Evolutionary conservation across 2,329 filamentous ascomycete species (phyloP).

Genomic region (Colletotrichum shisoi): DNA sequence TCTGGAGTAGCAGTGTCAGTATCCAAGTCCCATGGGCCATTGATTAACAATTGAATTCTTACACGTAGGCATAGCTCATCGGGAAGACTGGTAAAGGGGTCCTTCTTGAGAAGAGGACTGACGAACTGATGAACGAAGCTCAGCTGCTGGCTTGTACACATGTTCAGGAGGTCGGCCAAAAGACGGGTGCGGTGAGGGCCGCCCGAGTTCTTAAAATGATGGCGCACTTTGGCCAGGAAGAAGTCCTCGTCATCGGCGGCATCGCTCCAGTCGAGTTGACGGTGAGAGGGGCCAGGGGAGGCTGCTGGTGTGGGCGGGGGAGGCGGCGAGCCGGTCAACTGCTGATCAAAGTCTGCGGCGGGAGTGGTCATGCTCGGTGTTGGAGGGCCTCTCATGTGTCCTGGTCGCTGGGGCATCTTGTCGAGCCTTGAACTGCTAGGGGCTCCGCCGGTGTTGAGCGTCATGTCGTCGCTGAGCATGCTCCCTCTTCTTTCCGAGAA

Average conservation of each 20-base stretch:
- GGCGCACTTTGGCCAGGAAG: conserved; percentile 79
- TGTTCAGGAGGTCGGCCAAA: conserved; percentile 85
- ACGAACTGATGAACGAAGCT: conserved; percentile 98
- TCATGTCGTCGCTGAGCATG: conserved; percentile 64
- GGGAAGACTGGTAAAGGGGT: conserved; percentile 90
- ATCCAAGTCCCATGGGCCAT: neutral
- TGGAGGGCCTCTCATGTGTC: conserved; percentile 64
- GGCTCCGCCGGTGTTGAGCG: conserved; percentile 59
- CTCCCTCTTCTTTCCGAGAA: conserved; percentile 70
- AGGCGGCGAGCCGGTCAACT: conserved; percentile 67
- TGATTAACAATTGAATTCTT: conserved; percentile 47
- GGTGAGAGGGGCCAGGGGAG: conserved; percentile 68
- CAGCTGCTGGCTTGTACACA: conserved; percentile 93
- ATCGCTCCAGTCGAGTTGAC: conserved; percentile 76
- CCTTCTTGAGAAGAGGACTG: conserved; percentile 91
- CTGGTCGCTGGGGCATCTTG: conserved; percentile 61
- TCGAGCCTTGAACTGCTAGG: conserved; percentile 59
- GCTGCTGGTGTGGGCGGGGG: conserved; percentile 72
- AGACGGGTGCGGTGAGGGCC: conserved; percentile 80
- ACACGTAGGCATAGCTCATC: conserved; percentile 92
- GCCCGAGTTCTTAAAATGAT: conserved; percentile 80
- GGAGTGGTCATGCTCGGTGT: conserved; percentile 73
- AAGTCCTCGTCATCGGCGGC: conserved; percentile 83
- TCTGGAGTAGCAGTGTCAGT: conserved; percentile 57
- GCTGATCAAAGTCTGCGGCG: conserved; percentile 69